Percentiles rank a stretch among this genome's conserved stretches.
Conservation (phyloP, 2,329 filamentous ascomycete species). For the Alternaria hordeiaustralica region DNA sequence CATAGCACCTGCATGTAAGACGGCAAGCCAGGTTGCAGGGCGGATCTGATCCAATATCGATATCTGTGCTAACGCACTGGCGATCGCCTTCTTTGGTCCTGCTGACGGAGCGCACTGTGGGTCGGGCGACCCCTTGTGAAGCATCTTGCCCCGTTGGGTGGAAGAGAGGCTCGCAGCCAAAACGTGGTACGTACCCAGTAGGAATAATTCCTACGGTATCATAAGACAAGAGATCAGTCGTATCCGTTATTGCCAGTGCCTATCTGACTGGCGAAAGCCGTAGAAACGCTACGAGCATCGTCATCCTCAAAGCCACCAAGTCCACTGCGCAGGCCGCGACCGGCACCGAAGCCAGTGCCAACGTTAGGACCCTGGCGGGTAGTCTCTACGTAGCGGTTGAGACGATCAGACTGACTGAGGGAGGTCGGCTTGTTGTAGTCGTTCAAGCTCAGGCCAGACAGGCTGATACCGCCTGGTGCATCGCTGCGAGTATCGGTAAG, state of each 20-base stretch:
- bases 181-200: slow-evolving; percentile 6
- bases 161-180: slow-evolving; percentile 18
- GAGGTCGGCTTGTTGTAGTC: slow-evolving; percentile 74
- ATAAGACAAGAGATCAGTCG: slow-evolving; percentile 56
- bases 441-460: slow-evolving; percentile 80
- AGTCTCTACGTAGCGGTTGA: slow-evolving; percentile 93
- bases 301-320: slow-evolving; percentile 72
- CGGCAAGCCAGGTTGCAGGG: slow-evolving; percentile 2
- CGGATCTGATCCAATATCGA: slow-evolving; percentile 8
- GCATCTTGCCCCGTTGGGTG: slow-evolving; percentile 6
- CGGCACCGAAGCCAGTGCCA: slow-evolving; percentile 47
- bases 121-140: background rate
- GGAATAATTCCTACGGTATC: slow-evolving; percentile 2
- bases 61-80: slow-evolving; percentile 17
- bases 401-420: slow-evolving; percentile 82
- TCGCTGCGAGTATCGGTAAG: slow-evolving; percentile 81
- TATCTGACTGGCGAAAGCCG: slow-evolving; percentile 94
- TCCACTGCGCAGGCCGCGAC: slow-evolving; percentile 49
- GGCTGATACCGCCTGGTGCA: slow-evolving; percentile 84
- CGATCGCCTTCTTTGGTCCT: slow-evolving; percentile 4
- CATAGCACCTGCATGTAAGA: background rate
- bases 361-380: slow-evolving; percentile 67
- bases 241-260: slow-evolving; percentile 70
- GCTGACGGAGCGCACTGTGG: slow-evolving; percentile 2
- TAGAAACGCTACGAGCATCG: slow-evolving; percentile 94